phyloP scores from a whole-genome alignment of 2,329 filamentous ascomycete genomes.

The Leptographium radiaticola region DNA sequence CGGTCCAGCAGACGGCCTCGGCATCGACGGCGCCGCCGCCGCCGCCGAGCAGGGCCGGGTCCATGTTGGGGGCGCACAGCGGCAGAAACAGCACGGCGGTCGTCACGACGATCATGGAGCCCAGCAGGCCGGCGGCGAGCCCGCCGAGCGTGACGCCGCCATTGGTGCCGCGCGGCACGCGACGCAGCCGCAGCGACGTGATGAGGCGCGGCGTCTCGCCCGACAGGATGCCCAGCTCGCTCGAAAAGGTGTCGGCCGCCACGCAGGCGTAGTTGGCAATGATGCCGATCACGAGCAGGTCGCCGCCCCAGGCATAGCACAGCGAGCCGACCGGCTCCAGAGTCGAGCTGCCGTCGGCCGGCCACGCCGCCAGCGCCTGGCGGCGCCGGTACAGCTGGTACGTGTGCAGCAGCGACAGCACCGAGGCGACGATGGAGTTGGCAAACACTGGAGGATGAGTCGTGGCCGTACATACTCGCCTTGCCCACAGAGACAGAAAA shows the following conservation, averaged over 20 bases:
- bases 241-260: slow-evolving; percentile 86
- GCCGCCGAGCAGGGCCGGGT: slow-evolving; percentile 20
- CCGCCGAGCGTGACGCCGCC: slow-evolving; percentile 75
- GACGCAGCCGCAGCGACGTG: slow-evolving; percentile 61
- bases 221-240: slow-evolving; percentile 86
- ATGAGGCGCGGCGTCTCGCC: slow-evolving; percentile 67
- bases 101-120: slow-evolving; percentile 58
- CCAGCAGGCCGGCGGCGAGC: slow-evolving; percentile 58
- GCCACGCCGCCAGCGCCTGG: slow-evolving; percentile 23
- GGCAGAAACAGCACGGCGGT: slow-evolving; percentile 54
- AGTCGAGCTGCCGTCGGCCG: slow-evolving; percentile 9
- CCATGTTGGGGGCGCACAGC: slow-evolving; percentile 37
- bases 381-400: slow-evolving; percentile 41
- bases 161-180: slow-evolving; percentile 84
- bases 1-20: slow-evolving; percentile 26
- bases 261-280: slow-evolving; percentile 83
- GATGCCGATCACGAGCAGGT: slow-evolving; percentile 50
- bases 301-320: slow-evolving; percentile 49
- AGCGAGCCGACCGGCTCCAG: slow-evolving; percentile 26
- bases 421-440: slow-evolving; percentile 68
- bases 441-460: slow-evolving; percentile 61
- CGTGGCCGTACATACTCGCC: too few relatives aligned
- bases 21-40: slow-evolving; percentile 26
- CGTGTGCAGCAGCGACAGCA: slow-evolving; percentile 46
- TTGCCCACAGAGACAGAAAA: neutral